Evolutionary conservation across 176 grass and related monocot species (phyloP).

Genomic region (Eleusine coracana): DNA sequence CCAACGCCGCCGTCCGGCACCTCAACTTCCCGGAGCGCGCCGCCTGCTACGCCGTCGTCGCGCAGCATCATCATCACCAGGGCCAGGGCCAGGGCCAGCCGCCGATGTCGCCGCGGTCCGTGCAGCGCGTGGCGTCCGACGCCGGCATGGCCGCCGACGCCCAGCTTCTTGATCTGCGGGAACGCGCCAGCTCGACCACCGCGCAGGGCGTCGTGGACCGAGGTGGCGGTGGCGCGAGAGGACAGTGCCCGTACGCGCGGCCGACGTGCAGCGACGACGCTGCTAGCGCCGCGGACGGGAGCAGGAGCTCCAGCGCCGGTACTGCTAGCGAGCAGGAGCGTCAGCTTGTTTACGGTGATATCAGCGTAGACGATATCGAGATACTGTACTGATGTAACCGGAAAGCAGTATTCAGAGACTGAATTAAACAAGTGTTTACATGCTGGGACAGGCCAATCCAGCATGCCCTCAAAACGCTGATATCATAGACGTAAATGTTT

Average conservation of each 20-base stretch:
- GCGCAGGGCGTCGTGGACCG: not conserved
- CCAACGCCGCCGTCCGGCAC: not conserved
- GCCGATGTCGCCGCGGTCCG: slow-evolving; percentile 59
- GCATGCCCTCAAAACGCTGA: too few relatives aligned
- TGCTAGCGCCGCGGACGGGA: not conserved
- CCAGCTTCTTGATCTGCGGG: slow-evolving; percentile 38
- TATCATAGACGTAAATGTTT: too few relatives aligned
- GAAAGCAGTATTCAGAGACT: not conserved
- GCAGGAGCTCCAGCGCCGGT: not conserved
- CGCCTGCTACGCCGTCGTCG: not conserved
- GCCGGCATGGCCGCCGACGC: slow-evolving; percentile 84
- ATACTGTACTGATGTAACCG: slow-evolving; percentile 44
- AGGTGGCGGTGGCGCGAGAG: not conserved
- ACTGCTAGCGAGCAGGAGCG: not conserved
- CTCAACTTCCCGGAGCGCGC: slow-evolving; percentile 84
- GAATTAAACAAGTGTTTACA: too few relatives aligned
- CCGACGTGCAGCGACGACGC: not conserved
- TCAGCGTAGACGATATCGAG: slow-evolving; percentile 60
- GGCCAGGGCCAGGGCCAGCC: not conserved
- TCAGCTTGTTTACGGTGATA: slow-evolving; percentile 41
- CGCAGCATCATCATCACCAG: not conserved
- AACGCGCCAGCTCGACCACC: not conserved
- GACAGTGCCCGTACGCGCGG: not conserved
- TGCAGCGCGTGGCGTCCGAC: slow-evolving; percentile 82
- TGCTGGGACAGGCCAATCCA: too few relatives aligned